These are phyloP conservation scores for Leptodontidium sp. DNA, from an alignment of 2,329 filamentous ascomycete genomes.

Conservation along the genomic window DNA sequence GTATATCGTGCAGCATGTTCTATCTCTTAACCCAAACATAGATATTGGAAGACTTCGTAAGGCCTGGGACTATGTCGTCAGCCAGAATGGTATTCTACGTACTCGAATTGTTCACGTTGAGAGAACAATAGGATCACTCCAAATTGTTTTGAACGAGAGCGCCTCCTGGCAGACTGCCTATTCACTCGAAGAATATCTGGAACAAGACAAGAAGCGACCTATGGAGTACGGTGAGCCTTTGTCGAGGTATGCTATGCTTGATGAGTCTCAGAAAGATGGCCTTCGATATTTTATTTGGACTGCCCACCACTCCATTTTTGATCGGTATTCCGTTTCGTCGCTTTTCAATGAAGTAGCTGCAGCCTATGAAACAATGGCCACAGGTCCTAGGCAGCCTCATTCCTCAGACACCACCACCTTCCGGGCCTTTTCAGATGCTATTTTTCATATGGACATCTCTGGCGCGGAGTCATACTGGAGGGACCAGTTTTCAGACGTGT, in stretches of 20 bases:
- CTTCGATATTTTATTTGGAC: conserved; percentile 29
- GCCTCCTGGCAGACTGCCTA: conserved; percentile 16
- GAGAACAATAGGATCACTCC: conserved; percentile 12
- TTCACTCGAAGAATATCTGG: conserved; percentile 29
- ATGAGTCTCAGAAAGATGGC: neutral
- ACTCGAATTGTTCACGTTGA: conserved; percentile 42
- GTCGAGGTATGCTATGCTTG: conserved; percentile 18
- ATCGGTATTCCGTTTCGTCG: conserved; percentile 22
- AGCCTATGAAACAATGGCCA: neutral
- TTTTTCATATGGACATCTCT: conserved; percentile 13
- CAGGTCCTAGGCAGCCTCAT: neutral
- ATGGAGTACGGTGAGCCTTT: conserved; percentile 23
- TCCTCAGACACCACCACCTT: neutral
- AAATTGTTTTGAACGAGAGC: conserved; percentile 30
- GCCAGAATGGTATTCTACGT: conserved; percentile 44
- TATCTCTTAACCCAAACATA: conserved; percentile 26
- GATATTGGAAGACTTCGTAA: conserved; percentile 34
- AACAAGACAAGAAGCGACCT: conserved; percentile 14
- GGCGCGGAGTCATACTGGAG: conserved; percentile 3
- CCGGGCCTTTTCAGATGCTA: neutral
- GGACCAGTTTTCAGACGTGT: neutral
- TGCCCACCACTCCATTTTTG: conserved; percentile 33
- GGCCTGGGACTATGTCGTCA: conserved; percentile 41
- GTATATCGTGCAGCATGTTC: conserved; percentile 45
- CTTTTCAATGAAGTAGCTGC: conserved; percentile 8